Conservation (phyloP, 2,329 filamentous ascomycete species). For the Botrytis paeoniae region DNA sequence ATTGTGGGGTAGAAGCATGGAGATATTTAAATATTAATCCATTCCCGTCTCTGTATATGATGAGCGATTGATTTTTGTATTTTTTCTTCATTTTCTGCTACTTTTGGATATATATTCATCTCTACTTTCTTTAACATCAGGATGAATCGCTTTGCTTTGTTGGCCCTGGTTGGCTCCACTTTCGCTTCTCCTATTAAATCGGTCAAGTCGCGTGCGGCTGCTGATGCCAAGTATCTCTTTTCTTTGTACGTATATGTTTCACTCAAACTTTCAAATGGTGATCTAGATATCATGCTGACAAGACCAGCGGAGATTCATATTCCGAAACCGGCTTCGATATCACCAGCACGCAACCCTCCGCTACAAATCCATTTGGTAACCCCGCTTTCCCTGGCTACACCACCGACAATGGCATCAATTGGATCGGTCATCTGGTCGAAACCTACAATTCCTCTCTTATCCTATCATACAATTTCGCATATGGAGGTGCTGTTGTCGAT, state of each 20-base stretch:
- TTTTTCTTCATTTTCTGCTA: neutral
- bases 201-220: neutral
- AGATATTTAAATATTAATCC: neutral
- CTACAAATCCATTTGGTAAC: conserved; percentile 38
- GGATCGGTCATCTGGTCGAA: conserved; percentile 46
- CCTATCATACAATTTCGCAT: conserved; percentile 50
- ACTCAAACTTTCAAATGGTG: neutral
- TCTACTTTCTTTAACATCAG: neutral
- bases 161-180: conserved; percentile 15
- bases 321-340: conserved; percentile 38
- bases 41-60: neutral
- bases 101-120: neutral
- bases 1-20: neutral
- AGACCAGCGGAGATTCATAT: conserved; percentile 39
- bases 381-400: conserved; percentile 39
- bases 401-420: conserved; percentile 30
- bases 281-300: neutral
- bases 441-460: conserved; percentile 43
- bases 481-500: conserved; percentile 40
- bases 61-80: neutral
- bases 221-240: conserved; percentile 13
- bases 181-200: conserved; percentile 10
- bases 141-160: conserved; percentile 3
- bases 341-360: conserved; percentile 33
- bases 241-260: conserved; percentile 2